phyloP scores from a whole-genome alignment of 352 stramenopile genomes.

The Pythium dissotocum region DNA sequence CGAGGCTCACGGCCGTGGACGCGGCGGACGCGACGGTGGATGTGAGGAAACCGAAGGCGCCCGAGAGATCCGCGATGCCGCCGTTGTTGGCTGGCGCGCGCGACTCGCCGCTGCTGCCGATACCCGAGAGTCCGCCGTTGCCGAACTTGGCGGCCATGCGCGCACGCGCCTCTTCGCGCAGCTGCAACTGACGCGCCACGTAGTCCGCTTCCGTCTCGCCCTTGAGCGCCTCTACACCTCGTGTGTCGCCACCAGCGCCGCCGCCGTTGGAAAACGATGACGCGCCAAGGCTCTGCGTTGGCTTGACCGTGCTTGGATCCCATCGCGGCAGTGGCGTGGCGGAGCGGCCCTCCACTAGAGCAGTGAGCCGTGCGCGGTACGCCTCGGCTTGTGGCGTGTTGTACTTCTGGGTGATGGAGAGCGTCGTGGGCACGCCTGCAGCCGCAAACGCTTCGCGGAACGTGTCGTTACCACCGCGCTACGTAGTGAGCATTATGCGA shows the following conservation, averaged over 20 bases:
- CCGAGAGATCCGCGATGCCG: constrained; percentile 56
- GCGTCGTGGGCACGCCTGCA: constrained; percentile 65
- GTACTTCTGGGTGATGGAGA: constrained; percentile 84
- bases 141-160: constrained; percentile 85
- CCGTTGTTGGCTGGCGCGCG: constrained; percentile 39
- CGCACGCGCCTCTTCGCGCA: constrained; percentile 73
- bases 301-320: constrained; percentile 52
- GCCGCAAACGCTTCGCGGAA: constrained; percentile 65
- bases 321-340: constrained; percentile 59
- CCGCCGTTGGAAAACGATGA: constrained; percentile 37
- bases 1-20: constrained; percentile 60
- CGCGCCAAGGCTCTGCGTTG: constrained; percentile 26
- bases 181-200: constrained; percentile 63
- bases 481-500: not conserved
- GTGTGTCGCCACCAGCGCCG: constrained; percentile 44
- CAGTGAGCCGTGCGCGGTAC: constrained; percentile 62
- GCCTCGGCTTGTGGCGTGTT: constrained; percentile 81
- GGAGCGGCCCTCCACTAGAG: constrained; percentile 60
- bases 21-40: constrained; percentile 71
- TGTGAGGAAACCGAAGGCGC: constrained; percentile 74
- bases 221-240: constrained; percentile 81
- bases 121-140: constrained; percentile 70
- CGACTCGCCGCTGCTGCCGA: constrained; percentile 70
- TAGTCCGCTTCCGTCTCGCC: constrained; percentile 81
- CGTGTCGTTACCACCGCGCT: constrained; percentile 71